Conservation (phyloP, 1,139 yeast species). For the Diutina ranongensis region DNA sequence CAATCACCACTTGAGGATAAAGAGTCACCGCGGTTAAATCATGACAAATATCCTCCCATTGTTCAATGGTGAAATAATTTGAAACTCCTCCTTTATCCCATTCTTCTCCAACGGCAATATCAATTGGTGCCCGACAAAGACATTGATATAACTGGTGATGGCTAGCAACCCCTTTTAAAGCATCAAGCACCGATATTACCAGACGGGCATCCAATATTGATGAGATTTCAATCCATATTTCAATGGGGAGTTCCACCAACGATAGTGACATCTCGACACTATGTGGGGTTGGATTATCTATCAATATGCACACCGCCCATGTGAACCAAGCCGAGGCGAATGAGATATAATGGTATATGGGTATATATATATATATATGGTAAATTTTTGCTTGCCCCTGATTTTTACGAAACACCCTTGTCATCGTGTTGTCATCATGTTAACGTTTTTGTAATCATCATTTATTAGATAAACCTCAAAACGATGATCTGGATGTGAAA, state of each 20-base stretch:
- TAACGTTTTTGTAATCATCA: no score
- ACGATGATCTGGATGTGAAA: no score
- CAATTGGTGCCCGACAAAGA: not conserved
- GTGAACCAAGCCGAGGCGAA: no score
- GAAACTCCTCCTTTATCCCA: not conserved
- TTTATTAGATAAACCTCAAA: no score
- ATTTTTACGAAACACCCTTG: no score
- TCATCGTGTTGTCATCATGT: no score
- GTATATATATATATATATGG: no score
- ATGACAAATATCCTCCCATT: not conserved
- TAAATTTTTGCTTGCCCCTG: no score
- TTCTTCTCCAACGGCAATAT: not conserved
- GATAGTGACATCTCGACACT: no score
- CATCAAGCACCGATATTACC: not conserved
- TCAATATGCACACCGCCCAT: no score
- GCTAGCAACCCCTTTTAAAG: not conserved
- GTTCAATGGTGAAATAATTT: not conserved
- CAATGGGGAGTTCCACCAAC: conserved; percentile 4
- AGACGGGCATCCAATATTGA: not conserved
- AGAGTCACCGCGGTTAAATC: not conserved
- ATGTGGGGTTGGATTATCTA: no score
- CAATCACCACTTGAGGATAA: not conserved
- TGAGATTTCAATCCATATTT: not conserved
- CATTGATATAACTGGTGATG: not conserved
- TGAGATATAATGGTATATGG: no score